Conservation (phyloP, 495 filamentous ascomycete species). For the Sordaria brevicollis region DNA sequence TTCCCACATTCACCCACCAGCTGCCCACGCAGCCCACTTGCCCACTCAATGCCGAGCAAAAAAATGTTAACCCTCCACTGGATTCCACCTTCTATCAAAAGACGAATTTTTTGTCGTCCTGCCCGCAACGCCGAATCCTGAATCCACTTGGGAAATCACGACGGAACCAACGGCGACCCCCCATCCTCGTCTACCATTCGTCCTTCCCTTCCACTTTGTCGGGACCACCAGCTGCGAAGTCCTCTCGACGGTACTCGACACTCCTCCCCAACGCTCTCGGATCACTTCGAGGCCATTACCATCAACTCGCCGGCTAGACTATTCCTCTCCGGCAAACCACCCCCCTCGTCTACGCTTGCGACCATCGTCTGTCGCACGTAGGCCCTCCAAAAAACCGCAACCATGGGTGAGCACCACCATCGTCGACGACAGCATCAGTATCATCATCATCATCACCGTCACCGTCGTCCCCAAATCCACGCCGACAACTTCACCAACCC, state of each 20-base stretch:
- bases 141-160: not conserved
- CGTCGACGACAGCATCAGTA: not conserved
- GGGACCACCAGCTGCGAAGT: not conserved
- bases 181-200: not conserved
- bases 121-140: not conserved
- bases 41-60: conserved; percentile 16
- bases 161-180: not conserved
- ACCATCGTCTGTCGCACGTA: conserved; percentile 31
- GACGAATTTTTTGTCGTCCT: not conserved
- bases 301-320: not conserved
- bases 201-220: not conserved
- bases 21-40: not conserved
- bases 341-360: conserved; percentile 34
- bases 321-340: conserved; percentile 7
- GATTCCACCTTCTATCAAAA: conserved; percentile 6
- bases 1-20: not conserved
- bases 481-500: not conserved
- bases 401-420: conserved; percentile 64
- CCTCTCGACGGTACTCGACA: not conserved
- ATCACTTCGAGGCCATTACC: not conserved
- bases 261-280: not conserved
- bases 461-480: conserved; percentile 1
- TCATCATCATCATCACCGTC: not conserved
- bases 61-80: conserved; percentile 20
- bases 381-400: conserved; percentile 48